Percentiles rank a stretch among this genome's conserved stretches.
phyloP scores from a whole-genome alignment of 345 rosid genomes.

The Laguncularia racemosa region DNA sequence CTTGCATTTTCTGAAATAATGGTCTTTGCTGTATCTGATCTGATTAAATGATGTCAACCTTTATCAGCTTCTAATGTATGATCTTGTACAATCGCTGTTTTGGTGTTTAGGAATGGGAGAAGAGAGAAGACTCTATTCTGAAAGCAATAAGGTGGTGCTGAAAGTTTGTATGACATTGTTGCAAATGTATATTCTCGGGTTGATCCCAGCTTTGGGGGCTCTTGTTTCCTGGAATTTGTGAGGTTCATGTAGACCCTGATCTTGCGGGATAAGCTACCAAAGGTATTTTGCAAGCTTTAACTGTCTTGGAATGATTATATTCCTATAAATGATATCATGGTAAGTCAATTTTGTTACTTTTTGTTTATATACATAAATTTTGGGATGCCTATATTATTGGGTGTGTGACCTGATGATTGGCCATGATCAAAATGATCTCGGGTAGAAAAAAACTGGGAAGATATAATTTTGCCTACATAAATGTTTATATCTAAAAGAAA shows the following conservation, averaged over 20 bases:
- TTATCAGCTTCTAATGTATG: background rate
- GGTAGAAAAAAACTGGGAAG: no score
- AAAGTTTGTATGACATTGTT: slow-evolving; percentile 62
- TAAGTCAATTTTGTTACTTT: background rate
- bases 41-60: background rate
- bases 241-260: slow-evolving; percentile 73
- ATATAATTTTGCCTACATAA: no score
- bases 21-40: no score
- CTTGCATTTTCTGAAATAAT: no score
- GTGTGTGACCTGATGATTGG: no score
- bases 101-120: slow-evolving; percentile 56
- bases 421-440: no score
- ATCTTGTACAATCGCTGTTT: slow-evolving; percentile 1
- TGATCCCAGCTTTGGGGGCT: slow-evolving; percentile 48
- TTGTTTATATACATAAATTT: background rate
- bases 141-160: slow-evolving; percentile 67
- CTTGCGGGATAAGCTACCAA: slow-evolving; percentile 52
- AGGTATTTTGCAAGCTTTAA: slow-evolving; percentile 25
- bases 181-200: slow-evolving; percentile 59
- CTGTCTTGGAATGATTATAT: no score
- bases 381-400: no score
- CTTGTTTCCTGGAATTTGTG: slow-evolving; percentile 64
- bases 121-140: slow-evolving; percentile 59
- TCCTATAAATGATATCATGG: background rate
- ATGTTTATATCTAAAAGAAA: no score